Evolutionary conservation across 768 basidiomycete species (phyloP), one percentile per base, ranked within the genome.

Genomic region (Mycena vulgaris): DNA sequence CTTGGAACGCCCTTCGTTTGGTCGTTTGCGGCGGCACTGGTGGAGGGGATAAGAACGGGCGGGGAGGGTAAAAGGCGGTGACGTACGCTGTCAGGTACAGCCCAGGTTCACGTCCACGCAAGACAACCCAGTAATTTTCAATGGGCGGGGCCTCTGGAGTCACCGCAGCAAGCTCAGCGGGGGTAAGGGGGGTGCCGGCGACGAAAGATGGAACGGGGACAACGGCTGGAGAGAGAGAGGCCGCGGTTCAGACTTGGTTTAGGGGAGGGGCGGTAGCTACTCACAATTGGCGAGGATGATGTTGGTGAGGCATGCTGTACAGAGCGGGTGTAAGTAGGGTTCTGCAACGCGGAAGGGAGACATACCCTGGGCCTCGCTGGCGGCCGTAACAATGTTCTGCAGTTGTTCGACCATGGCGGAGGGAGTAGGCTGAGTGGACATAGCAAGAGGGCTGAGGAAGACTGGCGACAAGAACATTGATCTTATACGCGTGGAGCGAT

Each of bases 111-210:
- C 61, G 48, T 2, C 61, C 61, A 27, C 23, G 33, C 31, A 51
- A 21, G 25, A 63, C 61, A 2, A 63, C 61, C 61, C 61, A 63
- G 19, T 63, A 63, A 19, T 11, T 63, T 25, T 49, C 37, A 5
- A 21, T n/a, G 1, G 51, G 37, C 0, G 7, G 14, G 14, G 35
- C 27, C 17, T 11, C 27, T 6, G 23, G 27, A 21, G 21, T 48
- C 21, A 25, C 6, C 6, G 48, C 33, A 7, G 33, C 48, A 19
- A 63, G 14, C 4, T 49, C 49, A 13, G 21, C 35, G 16, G 61
- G 61, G 10, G 48, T 63, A 11, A 13, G 2, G 25, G 61, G 16
- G 17, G 7, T 30, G 23, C 35, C 48, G 5, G 27, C 48, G 25
- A 51, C 16, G 23, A 51, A 63, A 35, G 61, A 23, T n/a, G 61